phyloP scores from a whole-genome alignment of 352 stramenopile species.

The Globisporangium cederbergense region DNA sequence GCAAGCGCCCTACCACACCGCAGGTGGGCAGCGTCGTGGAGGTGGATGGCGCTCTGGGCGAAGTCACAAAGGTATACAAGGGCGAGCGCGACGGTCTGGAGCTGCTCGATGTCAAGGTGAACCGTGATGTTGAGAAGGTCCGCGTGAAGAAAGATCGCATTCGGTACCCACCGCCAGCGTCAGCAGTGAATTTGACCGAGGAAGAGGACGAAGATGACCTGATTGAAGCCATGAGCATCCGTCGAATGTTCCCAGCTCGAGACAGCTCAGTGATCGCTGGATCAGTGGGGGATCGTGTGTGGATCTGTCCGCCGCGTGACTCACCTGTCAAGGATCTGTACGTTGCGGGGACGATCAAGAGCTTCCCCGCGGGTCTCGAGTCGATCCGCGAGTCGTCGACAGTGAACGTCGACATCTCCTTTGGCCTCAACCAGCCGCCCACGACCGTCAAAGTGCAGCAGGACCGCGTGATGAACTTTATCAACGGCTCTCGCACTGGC shows the following conservation, averaged over 20 bases:
- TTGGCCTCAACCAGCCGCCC: conserved; percentile 30
- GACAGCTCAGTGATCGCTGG: conserved; percentile 53
- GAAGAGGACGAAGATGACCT: conserved; percentile 18
- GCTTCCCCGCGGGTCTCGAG: conserved; percentile 50
- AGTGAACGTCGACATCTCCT: conserved; percentile 53
- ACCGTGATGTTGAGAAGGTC: conserved; percentile 44
- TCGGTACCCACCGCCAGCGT: conserved; percentile 34
- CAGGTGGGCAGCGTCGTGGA: conserved; percentile 74
- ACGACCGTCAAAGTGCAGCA: conserved; percentile 57
- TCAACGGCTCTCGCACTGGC: conserved; percentile 26
- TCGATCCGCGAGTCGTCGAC: conserved; percentile 39
- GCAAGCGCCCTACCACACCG: conserved; percentile 28
- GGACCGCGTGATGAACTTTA: conserved; percentile 57
- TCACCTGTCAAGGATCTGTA: conserved; percentile 36
- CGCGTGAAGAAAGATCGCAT: conserved; percentile 53
- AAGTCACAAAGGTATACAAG: conserved; percentile 50
- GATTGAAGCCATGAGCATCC: conserved; percentile 75
- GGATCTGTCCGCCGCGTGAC: conserved; percentile 38
- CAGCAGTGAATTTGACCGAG: background rate
- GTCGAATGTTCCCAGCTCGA: conserved; percentile 54
- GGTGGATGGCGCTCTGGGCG: conserved; percentile 55
- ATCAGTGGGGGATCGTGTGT: conserved; percentile 61
- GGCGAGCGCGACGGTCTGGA: conserved; percentile 12
- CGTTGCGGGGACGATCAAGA: conserved; percentile 58
- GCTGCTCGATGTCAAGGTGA: conserved; percentile 52